phyloP scores from a whole-genome alignment of 2,329 filamentous ascomycete species.

The Fusarium nelsonii region DNA sequence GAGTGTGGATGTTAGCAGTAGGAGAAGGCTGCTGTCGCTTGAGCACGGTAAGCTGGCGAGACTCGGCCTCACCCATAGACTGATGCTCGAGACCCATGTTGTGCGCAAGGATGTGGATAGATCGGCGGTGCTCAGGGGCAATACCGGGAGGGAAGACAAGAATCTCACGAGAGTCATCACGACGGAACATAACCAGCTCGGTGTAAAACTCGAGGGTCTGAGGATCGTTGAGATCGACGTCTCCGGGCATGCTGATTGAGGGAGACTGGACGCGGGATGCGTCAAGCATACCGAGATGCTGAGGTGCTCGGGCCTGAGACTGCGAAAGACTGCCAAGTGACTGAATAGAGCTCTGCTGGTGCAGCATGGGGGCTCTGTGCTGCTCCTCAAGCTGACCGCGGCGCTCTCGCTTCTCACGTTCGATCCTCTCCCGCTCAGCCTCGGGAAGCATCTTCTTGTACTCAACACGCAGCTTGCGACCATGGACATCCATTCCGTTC shows the following conservation, averaged over 20 bases:
- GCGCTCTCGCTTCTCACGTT: slow-evolving; percentile 95
- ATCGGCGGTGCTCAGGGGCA: slow-evolving; percentile 85
- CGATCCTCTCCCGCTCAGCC: slow-evolving; percentile 93
- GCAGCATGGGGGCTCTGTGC: slow-evolving; percentile 82
- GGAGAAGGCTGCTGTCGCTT: slow-evolving; percentile 70
- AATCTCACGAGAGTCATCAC: slow-evolving; percentile 80
- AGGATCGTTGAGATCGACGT: slow-evolving; percentile 92
- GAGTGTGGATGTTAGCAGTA: slow-evolving; percentile 67
- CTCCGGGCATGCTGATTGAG: slow-evolving; percentile 56
- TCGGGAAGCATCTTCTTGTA: slow-evolving; percentile 99
- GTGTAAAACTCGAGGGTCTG: slow-evolving; percentile 90
- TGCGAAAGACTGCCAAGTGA: slow-evolving; percentile 76
- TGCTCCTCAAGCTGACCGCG: slow-evolving; percentile 97
- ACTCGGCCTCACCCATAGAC: slow-evolving; percentile 88
- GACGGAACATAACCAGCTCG: slow-evolving; percentile 89
- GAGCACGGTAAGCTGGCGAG: slow-evolving; percentile 91
- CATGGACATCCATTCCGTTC: slow-evolving; percentile 96
- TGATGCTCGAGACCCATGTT: slow-evolving; percentile 93
- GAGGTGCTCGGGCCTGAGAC: slow-evolving; percentile 66
- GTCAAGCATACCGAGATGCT: slow-evolving; percentile 60
- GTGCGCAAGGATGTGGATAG: slow-evolving; percentile 93
- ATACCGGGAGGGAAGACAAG: slow-evolving; percentile 86
- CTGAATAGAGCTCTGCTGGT: slow-evolving; percentile 88
- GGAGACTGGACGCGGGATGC: slow-evolving; percentile 10
- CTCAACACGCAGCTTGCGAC: slow-evolving; percentile 93